Evolutionary conservation across 805 yeast species (phyloP).

Genomic region (Grigorovia humatica): DNA sequence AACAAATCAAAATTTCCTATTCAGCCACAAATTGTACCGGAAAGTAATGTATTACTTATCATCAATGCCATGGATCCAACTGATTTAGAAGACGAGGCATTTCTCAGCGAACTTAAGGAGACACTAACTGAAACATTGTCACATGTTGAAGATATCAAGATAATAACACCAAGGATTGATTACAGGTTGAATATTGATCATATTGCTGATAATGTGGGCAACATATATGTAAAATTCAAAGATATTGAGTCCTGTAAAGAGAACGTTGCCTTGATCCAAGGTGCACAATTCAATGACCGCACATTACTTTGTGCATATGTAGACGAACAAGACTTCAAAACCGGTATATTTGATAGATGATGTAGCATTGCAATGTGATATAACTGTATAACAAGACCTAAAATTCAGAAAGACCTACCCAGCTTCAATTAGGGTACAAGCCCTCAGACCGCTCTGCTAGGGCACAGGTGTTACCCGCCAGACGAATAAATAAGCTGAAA

Average conservation of each 20-base stretch:
- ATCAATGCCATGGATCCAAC: slow-evolving; percentile 56
- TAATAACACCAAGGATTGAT: slow-evolving; percentile 46
- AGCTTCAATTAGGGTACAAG: too few species aligned
- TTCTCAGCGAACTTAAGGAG: slow-evolving; percentile 38
- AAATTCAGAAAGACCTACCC: too few species aligned
- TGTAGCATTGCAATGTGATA: too few species aligned
- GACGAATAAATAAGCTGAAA: background rate
- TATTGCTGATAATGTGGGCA: slow-evolving; percentile 55
- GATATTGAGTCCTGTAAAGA: slow-evolving; percentile 38
- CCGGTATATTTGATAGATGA: slow-evolving; percentile 14
- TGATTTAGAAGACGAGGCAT: slow-evolving; percentile 45
- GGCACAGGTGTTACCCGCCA: background rate
- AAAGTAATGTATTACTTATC: slow-evolving; percentile 47
- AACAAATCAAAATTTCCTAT: slow-evolving; percentile 5
- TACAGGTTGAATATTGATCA: slow-evolving; percentile 36
- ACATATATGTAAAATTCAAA: slow-evolving; percentile 57
- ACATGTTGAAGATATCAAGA: slow-evolving; percentile 40
- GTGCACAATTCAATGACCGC: slow-evolving; percentile 57
- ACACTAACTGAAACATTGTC: slow-evolving; percentile 36
- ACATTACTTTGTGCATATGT: slow-evolving; percentile 55
- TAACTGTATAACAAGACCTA: background rate
- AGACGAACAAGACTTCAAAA: slow-evolving; percentile 48
- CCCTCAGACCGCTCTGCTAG: background rate
- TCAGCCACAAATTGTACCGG: slow-evolving; percentile 1
- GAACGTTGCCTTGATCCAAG: slow-evolving; percentile 52